phyloP scores from a whole-genome alignment of 1,139 yeast species.

The Pichia sp. region DNA sequence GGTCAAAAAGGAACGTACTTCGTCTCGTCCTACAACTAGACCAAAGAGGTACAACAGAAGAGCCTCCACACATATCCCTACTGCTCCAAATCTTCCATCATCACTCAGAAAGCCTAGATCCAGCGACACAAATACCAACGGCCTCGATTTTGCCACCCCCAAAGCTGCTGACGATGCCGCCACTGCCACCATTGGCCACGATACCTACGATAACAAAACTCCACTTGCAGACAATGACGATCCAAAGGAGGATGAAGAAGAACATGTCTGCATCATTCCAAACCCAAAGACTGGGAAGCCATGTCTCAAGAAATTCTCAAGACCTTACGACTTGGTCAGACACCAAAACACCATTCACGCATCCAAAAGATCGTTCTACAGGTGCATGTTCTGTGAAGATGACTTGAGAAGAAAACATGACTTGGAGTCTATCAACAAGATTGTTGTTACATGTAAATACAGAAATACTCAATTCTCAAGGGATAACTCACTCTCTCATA shows the following conservation, averaged over 20 bases:
- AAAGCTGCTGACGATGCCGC: neutral
- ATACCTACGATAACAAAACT: neutral
- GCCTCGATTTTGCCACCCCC: constrained; percentile 16
- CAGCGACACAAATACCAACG: constrained; percentile 6
- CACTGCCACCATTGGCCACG: neutral
- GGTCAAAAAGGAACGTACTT: constrained; percentile 14
- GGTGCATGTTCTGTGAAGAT: constrained; percentile 80
- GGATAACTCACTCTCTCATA: constrained; percentile 32
- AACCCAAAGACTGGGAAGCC: constrained; percentile 58
- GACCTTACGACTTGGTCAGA: constrained; percentile 90
- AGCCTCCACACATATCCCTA: constrained; percentile 2
- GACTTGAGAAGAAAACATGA: constrained; percentile 37
- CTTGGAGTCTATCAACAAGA: constrained; percentile 26
- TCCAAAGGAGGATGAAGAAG: constrained; percentile 24
- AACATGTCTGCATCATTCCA: constrained; percentile 55
- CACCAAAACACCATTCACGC: constrained; percentile 98
- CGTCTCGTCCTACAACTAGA: constrained; percentile 15
- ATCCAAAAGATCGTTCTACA: constrained; percentile 75
- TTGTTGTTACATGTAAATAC: constrained; percentile 27
- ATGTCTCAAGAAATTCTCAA: constrained; percentile 80
- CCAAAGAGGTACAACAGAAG: constrained; percentile 15
- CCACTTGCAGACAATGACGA: constrained; percentile 10
- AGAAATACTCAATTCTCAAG: constrained; percentile 26
- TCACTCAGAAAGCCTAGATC: constrained; percentile 15
- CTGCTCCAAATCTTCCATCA: neutral